phyloP scores from a whole-genome alignment of 148 eudicot genomes.

The Dysphania ambrosioides region DNA sequence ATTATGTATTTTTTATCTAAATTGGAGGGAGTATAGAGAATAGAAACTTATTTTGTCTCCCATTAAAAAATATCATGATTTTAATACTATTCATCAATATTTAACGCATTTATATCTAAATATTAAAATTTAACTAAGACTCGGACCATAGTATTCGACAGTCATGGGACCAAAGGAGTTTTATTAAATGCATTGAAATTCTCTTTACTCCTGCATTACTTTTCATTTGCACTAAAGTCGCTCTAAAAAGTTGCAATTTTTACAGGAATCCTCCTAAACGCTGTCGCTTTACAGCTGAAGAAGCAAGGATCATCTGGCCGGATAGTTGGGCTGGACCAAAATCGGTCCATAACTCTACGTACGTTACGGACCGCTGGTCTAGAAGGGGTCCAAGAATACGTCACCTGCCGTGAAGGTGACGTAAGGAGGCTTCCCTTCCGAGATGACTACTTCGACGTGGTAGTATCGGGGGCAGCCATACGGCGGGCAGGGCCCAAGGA shows the following conservation, averaged over 20 bases:
- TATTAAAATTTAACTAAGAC: no score
- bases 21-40: no score
- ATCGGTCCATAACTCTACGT: constrained; percentile 39
- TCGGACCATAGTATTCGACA: no score
- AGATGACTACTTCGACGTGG: constrained; percentile 87
- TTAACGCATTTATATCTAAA: no score
- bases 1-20: no score
- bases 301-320: constrained; percentile 80
- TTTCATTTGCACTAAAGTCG: not conserved
- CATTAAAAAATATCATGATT: no score
- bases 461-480: constrained; percentile 83
- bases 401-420: constrained; percentile 86
- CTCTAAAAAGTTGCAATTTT: not conserved
- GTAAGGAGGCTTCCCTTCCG: constrained; percentile 65
- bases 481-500: constrained; percentile 54
- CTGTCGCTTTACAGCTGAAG: constrained; percentile 80
- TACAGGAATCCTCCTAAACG: constrained; percentile 65
- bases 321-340: constrained; percentile 66
- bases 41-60: no score
- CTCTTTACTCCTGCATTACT: not conserved
- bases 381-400: constrained; percentile 93
- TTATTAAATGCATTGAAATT: not conserved
- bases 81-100: no score
- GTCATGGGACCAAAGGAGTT: not conserved
- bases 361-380: constrained; percentile 58